Conservation (phyloP, 306 rosid species). For the Albizia julibrissin region DNA sequence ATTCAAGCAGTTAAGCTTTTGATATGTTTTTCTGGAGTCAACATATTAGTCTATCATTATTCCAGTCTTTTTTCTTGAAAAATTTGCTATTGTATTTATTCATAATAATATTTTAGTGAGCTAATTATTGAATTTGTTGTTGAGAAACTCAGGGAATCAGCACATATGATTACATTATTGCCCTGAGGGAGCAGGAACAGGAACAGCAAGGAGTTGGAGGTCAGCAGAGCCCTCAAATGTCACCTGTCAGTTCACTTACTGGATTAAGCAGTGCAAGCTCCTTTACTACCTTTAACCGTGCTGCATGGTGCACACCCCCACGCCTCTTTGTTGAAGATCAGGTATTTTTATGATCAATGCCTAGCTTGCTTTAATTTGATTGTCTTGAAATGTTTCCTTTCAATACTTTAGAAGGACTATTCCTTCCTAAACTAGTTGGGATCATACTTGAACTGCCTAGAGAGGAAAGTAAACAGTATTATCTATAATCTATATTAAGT, state of each 20-base stretch:
- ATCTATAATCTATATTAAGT: background rate
- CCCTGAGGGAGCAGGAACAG: conserved; percentile 96
- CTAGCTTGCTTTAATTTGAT: background rate
- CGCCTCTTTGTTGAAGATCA: conserved; percentile 94
- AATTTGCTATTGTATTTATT: background rate
- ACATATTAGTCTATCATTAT: background rate
- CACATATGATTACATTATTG: conserved; percentile 95
- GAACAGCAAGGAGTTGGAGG: conserved; percentile 88
- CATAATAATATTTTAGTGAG: background rate
- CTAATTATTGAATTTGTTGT: conserved; percentile 26
- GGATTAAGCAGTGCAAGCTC: conserved; percentile 99
- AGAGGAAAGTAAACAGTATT: background rate
- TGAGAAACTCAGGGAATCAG: conserved; percentile 73
- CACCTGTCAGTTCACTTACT: conserved; percentile 93
- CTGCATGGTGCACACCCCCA: conserved; percentile 98
- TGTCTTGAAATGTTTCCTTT: background rate
- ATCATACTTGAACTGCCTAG: background rate
- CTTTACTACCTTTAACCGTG: conserved; percentile 80
- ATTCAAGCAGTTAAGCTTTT: background rate
- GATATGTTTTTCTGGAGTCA: background rate
- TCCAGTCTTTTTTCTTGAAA: background rate
- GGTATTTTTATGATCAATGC: conserved; percentile 47
- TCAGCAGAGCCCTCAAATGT: conserved; percentile 97
- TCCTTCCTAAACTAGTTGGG: conserved; percentile 14
- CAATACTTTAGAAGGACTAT: background rate